Evolutionary conservation across 768 basidiomycete genomes (phyloP).

Genomic region (Russula abietina): DNA sequence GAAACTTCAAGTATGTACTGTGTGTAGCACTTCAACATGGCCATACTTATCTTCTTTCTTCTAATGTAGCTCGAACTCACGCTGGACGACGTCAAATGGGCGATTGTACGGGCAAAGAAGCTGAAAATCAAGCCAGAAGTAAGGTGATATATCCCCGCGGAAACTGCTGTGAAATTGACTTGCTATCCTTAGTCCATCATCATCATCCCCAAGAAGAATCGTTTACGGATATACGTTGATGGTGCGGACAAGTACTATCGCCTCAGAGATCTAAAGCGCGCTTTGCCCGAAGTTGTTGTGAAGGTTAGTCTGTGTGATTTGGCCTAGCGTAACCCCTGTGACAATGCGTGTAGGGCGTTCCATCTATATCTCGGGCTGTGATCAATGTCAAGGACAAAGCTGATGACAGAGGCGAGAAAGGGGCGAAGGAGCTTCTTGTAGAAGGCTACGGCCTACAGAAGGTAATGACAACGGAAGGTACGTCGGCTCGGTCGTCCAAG

Average conservation of each 20-base stretch:
- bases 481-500: slow-evolving; percentile 20
- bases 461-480: slow-evolving; percentile 96
- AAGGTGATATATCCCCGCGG: background rate
- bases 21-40: background rate
- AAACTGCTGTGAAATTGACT: background rate
- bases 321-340: too few relatives aligned
- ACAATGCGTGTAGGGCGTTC: slow-evolving; percentile 58
- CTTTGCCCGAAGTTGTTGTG: slow-evolving; percentile 79
- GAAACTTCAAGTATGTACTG: slow-evolving; percentile 65
- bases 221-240: slow-evolving; percentile 75
- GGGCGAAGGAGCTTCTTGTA: slow-evolving; percentile 87
- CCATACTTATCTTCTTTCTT: background rate
- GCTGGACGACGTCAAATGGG: slow-evolving; percentile 89
- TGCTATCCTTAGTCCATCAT: slow-evolving; percentile 53
- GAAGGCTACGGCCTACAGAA: slow-evolving; percentile 96
- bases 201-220: slow-evolving; percentile 64
- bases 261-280: slow-evolving; percentile 80
- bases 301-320: slow-evolving; percentile 49
- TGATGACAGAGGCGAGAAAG: slow-evolving; percentile 71
- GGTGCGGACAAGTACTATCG: slow-evolving; percentile 74
- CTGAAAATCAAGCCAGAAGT: slow-evolving; percentile 90
- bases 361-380: slow-evolving; percentile 84
- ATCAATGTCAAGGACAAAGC: slow-evolving; percentile 94
- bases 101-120: slow-evolving; percentile 79
- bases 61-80: slow-evolving; percentile 75